These are phyloP conservation scores for Mycena rosella DNA, from an alignment of 768 basidiomycete genomes.

Conservation along the genomic window DNA sequence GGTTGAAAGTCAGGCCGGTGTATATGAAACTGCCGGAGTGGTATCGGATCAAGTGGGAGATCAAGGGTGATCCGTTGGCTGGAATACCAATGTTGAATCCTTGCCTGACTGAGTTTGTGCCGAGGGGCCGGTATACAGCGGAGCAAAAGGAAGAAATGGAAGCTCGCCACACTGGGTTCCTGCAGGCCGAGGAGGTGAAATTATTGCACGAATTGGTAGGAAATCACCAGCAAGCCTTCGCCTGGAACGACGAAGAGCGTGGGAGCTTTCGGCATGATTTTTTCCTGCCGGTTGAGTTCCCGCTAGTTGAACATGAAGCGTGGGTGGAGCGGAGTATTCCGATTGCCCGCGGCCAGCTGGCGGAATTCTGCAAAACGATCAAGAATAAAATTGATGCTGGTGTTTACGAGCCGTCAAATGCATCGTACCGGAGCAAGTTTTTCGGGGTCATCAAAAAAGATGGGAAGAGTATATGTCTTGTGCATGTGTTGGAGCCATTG, in stretches of 20 bases:
- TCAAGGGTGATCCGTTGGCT: background rate
- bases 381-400: too few relatives aligned
- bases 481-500: too few relatives aligned
- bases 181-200: conserved; percentile 44
- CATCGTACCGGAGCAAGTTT: too few relatives aligned
- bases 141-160: background rate
- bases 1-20: conserved; percentile 35
- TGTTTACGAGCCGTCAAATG: too few relatives aligned
- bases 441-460: too few relatives aligned
- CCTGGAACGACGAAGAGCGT: too few relatives aligned
- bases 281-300: too few relatives aligned
- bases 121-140: background rate
- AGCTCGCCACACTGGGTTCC: conserved; percentile 35
- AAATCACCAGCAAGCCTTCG: too few relatives aligned
- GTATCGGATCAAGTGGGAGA: background rate
- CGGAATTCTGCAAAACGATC: conserved; percentile 30
- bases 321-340: conserved; percentile 39
- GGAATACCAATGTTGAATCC: background rate
- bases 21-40: background rate
- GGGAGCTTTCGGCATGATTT: too few relatives aligned
- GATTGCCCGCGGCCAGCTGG: conserved; percentile 34
- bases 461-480: too few relatives aligned
- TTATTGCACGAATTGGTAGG: conserved; percentile 39
- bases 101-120: background rate
- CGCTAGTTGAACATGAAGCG: conserved; percentile 37